Percentiles rank a stretch among this genome's conserved stretches.
Conservation (phyloP, 108 stramenopile species). For the Nitzschia sp. region DNA sequence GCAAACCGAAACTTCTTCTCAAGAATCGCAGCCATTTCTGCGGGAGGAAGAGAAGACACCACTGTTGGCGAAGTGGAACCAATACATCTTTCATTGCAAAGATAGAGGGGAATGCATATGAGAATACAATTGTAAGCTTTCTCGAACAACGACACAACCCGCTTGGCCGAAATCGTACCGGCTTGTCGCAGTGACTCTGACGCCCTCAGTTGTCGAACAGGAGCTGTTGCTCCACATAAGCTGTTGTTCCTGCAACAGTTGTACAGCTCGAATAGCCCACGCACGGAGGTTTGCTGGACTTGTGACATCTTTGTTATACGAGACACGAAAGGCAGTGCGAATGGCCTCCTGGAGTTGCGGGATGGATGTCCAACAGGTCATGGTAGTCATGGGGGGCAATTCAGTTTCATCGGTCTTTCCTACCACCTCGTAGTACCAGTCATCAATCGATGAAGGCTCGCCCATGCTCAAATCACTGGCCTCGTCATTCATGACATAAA, state of each 20-base stretch:
- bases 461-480: background rate
- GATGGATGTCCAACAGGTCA: constrained; percentile 34
- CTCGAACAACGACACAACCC: too few species aligned
- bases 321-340: constrained; percentile 20
- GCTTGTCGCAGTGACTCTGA: constrained; percentile 28
- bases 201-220: constrained; percentile 14
- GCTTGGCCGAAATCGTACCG: constrained; percentile 3
- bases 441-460: constrained; percentile 12
- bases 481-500: background rate
- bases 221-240: constrained; percentile 27
- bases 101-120: background rate
- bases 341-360: constrained; percentile 23
- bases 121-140: background rate
- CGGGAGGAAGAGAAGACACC: background rate
- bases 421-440: constrained; percentile 23
- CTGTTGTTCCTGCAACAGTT: constrained; percentile 24
- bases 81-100: constrained; percentile 17
- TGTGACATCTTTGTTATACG: background rate
- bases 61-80: constrained; percentile 16
- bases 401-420: background rate
- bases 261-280: constrained; percentile 30
- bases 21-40: constrained; percentile 1
- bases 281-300: constrained; percentile 2
- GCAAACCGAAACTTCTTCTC: constrained; percentile 41
- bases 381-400: background rate